phyloP scores from a whole-genome alignment of 192 early-diverging fungal species.

The Podochytrium sp. region DNA sequence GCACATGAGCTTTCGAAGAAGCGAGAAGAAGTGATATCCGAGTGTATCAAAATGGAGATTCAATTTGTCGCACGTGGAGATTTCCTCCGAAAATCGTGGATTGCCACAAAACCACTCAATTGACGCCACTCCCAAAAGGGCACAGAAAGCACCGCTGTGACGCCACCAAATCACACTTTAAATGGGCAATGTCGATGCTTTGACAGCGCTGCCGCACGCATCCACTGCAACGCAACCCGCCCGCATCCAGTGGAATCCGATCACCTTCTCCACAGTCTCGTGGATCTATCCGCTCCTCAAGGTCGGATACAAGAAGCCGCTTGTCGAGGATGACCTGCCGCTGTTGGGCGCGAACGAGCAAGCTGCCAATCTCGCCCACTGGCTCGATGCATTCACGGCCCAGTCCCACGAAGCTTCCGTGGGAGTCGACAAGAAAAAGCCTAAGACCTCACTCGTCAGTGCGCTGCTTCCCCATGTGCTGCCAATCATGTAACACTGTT shows the following conservation, averaged over 20 bases:
- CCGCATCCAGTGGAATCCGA: slow-evolving; percentile 18
- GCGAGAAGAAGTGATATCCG: too few relatives aligned
- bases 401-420: background rate
- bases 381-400: background rate
- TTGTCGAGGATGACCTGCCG: slow-evolving; percentile 24
- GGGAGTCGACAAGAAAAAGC: background rate
- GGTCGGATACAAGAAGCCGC: slow-evolving; percentile 20
- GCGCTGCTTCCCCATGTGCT: slow-evolving; percentile 14
- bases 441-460: slow-evolving; percentile 5
- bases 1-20: too few relatives aligned
- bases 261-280: slow-evolving; percentile 27
- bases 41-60: too few relatives aligned
- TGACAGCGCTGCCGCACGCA: background rate
- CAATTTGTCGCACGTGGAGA: too few relatives aligned
- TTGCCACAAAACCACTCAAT: too few relatives aligned
- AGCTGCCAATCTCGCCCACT: background rate
- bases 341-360: background rate
- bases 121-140: too few relatives aligned
- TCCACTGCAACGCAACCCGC: background rate
- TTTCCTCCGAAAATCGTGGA: too few relatives aligned
- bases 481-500: background rate
- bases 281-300: slow-evolving; percentile 29
- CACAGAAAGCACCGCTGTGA: too few relatives aligned
- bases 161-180: too few relatives aligned
- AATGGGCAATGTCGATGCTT: too few relatives aligned